Evolutionary conservation across 208 protist species (phyloP), one percentile per base, ranked within the genome.

Genomic region (Wallacemonas collosoma): DNA sequence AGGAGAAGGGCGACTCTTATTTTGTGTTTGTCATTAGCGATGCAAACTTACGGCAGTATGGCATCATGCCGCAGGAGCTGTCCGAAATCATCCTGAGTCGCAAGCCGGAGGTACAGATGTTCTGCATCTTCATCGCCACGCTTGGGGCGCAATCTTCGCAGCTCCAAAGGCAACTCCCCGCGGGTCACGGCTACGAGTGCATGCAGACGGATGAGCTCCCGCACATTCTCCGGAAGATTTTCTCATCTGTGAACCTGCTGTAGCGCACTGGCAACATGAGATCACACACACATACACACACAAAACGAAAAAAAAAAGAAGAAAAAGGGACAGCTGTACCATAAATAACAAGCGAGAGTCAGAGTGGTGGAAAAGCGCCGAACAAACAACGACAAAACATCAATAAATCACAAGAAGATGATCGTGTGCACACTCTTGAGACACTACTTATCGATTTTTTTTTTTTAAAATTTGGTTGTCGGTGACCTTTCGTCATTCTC

Each of bases 11-110:
- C 2, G 93, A 98, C 68, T 85, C 97, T 35, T 93, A 93, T 72
- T 95, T 98, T 81, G 96, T 98, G 3, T 93, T 98, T 77, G 81
- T 98, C 14, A 85, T 98, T 51, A 96, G 88, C 66, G 97, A 98
- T 66, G 97, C 97, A 35, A 98, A 98, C 71, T 79, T 98, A 48
- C 80, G 81, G 14, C 88, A 88, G 17, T 98, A 98, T 79, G 95
- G 94, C 68, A 98, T 98, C 63, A 74, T 71, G 1, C 82, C 89
- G 15, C 68, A 79, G n/a, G 85, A 94, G 72, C 68, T 97, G 70
- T 60, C 86, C 36, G 54, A 65, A 44, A 91, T 96, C 66, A 93
- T 97, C 51, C 67, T 70, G 41, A 89, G 84, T 48, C 68, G 86
- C 64, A 73, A 80, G 43, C 85, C 70, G 35, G 88, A 93, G 70